Evolutionary conservation across 139 green algal genomes (phyloP), one percentile per base, ranked within the genome.

Genomic region (Closterium sp.): DNA sequence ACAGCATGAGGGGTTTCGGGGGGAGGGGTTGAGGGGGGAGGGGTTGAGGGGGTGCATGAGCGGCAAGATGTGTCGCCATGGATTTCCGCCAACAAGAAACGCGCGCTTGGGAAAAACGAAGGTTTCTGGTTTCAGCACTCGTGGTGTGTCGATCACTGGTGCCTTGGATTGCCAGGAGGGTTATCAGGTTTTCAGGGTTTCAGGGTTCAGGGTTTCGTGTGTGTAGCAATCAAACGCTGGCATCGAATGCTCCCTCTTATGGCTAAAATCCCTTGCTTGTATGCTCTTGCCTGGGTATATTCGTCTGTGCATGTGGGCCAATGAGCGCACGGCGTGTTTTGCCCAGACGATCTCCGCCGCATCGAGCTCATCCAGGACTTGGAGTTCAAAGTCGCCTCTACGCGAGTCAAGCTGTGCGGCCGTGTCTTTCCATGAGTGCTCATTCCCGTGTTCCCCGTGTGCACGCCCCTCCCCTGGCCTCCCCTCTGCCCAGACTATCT

Each of bases 331-430:
- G n/a, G n/a, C n/a, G n/a, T n/a, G n/a, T n/a, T n/a, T n/a, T n/a
- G n/a, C n/a, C n/a, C n/a, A n/a, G n/a, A n/a, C n/a, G n/a, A n/a
- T n/a, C n/a, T 93, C 30, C 94, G 96, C 12, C 95, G 96, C 0
- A 94, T 99, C 43, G 97, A 99, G 94, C 96, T 99, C 32, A 89
- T 99, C 7, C 94, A 95, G 90, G 93, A 95, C 83, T 64, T 96
- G 19, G 91, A 96, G 28, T 99, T 99, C 92, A 96, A 97, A 0
- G 95, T 95, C 1, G 96, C 97, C 4, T 97, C 96, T 84, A 95
- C 97, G 91, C 95, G 96, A 35, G 94, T 99, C 38, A 99, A 98
- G 92, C n/a, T n/a, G n/a, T n/a, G n/a, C n/a, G n/a, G n/a, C n/a
- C n/a, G n/a, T n/a, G n/a, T n/a, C n/a, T n/a, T n/a, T n/a, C n/a